Percentiles rank a stretch among this genome's conserved stretches.
phyloP scores from a whole-genome alignment of 495 filamentous ascomycete genomes.

The Coniosporium apollinis region DNA sequence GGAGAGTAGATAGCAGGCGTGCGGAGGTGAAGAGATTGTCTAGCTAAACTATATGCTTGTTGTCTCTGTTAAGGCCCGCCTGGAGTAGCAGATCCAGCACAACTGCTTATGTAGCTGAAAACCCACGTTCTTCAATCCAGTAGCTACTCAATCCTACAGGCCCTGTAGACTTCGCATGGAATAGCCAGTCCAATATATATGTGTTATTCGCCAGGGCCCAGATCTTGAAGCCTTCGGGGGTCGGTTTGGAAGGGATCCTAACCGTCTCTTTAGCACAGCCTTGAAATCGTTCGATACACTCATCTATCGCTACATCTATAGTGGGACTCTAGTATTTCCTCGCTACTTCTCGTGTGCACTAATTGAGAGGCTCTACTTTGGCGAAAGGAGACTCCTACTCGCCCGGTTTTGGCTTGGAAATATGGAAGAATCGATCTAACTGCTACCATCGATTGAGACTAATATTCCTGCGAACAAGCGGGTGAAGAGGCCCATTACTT shows the following conservation, averaged over 20 bases:
- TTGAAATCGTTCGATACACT: neutral
- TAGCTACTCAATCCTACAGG: neutral
- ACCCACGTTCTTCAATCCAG: neutral
- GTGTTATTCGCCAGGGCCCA: neutral
- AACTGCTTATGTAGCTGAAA: neutral
- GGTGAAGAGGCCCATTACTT: neutral
- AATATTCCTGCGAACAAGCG: neutral
- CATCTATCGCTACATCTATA: slow-evolving; percentile 1
- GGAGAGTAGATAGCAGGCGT: neutral
- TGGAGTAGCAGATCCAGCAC: neutral
- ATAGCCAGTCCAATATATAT: slow-evolving; percentile 1
- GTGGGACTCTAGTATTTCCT: neutral
- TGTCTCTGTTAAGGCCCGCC: no score
- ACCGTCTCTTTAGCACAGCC: slow-evolving; percentile 1
- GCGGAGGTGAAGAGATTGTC: neutral
- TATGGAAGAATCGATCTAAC: neutral
- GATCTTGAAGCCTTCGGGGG: slow-evolving; percentile 2
- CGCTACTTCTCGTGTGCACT: neutral
- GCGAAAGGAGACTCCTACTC: neutral
- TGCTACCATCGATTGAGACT: neutral
- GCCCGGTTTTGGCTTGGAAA: neutral
- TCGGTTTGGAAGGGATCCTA: slow-evolving; percentile 2
- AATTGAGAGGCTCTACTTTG: neutral
- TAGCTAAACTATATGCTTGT: neutral
- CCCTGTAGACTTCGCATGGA: neutral